Evolutionary conservation across 1,284 basidiomycete genomes (phyloP).

Genomic region (Paramarasmius palmivorus): DNA sequence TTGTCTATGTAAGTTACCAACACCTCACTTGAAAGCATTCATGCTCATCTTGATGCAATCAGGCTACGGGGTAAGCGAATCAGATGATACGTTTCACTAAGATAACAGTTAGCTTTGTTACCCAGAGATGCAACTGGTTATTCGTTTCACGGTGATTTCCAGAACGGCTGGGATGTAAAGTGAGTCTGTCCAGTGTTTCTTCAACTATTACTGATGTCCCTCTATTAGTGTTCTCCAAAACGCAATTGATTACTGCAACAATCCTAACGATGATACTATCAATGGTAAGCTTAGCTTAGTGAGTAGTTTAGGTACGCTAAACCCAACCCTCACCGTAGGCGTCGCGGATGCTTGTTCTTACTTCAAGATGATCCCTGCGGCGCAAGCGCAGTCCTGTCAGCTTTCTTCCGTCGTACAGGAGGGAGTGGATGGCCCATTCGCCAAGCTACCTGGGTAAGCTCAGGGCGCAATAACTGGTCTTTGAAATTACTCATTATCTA

Average conservation of each 20-base stretch:
- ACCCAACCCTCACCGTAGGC: constrained; percentile 17
- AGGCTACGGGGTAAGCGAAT: background rate
- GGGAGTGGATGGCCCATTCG: constrained; percentile 24
- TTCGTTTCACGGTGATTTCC: constrained; percentile 51
- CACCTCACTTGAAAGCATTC: background rate
- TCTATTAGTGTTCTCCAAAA: constrained; percentile 36
- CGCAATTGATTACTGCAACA: constrained; percentile 51
- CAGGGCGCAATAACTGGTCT: no score
- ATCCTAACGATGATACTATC: constrained; percentile 35
- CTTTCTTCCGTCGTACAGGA: constrained; percentile 35
- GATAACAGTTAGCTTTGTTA: constrained; percentile 1
- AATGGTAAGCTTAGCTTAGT: constrained; percentile 15
- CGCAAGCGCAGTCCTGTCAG: constrained; percentile 31
- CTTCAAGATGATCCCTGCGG: constrained; percentile 30
- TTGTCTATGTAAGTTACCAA: constrained; percentile 32
- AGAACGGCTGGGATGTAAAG: constrained; percentile 40
- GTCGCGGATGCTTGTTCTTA: constrained; percentile 43
- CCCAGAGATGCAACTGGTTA: constrained; percentile 45
- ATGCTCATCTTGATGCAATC: background rate
- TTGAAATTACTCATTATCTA: no score
- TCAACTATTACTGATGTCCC: background rate
- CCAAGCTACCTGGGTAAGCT: constrained; percentile 34
- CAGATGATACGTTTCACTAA: background rate
- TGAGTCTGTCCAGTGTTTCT: constrained; percentile 4
- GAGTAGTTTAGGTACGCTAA: background rate